These are phyloP conservation scores for Delonix regia DNA, from an alignment of 306 rosid genomes.

Conservation along the genomic window DNA sequence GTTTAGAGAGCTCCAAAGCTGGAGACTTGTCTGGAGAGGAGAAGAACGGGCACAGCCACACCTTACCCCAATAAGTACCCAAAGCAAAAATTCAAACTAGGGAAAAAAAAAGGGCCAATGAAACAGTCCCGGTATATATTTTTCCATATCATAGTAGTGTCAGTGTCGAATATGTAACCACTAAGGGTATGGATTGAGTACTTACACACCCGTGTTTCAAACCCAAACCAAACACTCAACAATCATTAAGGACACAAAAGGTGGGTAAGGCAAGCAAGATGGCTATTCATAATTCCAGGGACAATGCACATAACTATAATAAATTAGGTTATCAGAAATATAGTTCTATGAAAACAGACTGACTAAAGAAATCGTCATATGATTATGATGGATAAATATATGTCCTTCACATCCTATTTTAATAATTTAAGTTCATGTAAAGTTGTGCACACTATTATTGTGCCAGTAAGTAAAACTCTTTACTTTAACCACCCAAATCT, in stretches of 20 bases:
- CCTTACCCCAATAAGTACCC: background rate
- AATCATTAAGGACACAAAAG: background rate
- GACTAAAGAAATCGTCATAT: conserved; percentile 1
- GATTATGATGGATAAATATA: background rate
- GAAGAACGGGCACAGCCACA: background rate
- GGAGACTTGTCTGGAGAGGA: background rate
- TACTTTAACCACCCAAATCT: background rate
- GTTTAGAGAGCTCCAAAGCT: background rate
- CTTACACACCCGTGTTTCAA: background rate
- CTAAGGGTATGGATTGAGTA: background rate
- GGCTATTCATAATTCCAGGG: background rate
- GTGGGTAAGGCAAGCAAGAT: background rate
- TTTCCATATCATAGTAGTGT: background rate
- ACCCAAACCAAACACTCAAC: background rate
- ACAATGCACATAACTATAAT: background rate
- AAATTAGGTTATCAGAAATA: background rate
- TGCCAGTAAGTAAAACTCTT: background rate
- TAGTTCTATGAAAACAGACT: background rate
- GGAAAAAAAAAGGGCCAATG: too few species aligned
- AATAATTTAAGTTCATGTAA: background rate
- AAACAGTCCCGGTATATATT: background rate
- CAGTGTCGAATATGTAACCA: background rate
- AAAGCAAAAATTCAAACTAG: background rate
- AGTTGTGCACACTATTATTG: background rate
- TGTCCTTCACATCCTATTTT: background rate